These are phyloP conservation scores for Platanus orientalis DNA, from an alignment of 164 flowering plant species.

Conservation along the genomic window DNA sequence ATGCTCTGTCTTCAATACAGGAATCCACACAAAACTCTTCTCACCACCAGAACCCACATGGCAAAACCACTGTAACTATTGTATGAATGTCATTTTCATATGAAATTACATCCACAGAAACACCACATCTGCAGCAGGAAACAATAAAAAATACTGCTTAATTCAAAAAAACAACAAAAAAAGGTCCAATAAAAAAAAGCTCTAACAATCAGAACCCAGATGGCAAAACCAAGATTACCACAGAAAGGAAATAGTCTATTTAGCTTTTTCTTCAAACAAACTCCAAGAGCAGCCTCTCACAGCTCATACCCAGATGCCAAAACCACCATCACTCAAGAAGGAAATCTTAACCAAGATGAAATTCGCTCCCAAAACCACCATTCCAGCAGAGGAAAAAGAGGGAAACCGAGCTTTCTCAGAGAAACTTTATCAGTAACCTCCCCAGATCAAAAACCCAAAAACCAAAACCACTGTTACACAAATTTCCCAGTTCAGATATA, in stretches of 20 bases:
- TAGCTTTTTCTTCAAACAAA: constrained; percentile 5
- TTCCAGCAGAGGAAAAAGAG: neutral
- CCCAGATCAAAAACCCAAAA: constrained; percentile 8
- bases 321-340: neutral
- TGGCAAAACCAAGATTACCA: constrained; percentile 1
- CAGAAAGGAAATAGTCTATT: neutral
- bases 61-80: constrained; percentile 23
- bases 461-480: constrained; percentile 5
- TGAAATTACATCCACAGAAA: constrained; percentile 5
- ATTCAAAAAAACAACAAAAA: constrained; percentile 1
- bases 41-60: constrained; percentile 13
- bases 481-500: constrained; percentile 14
- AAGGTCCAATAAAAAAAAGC: neutral
- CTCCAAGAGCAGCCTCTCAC: neutral
- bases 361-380: neutral
- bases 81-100: constrained; percentile 17
- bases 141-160: constrained; percentile 7
- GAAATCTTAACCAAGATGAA: neutral
- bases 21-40: constrained; percentile 17
- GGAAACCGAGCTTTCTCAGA: neutral
- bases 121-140: constrained; percentile 3
- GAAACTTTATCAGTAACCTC: constrained; percentile 9
- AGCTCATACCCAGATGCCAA: constrained; percentile 8
- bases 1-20: constrained; percentile 22
- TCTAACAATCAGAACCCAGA: constrained; percentile 7